Evolutionary conservation across 208 protist species (phyloP), one percentile per base, ranked within the genome.

Genomic region (Trypanosoma scelopori): DNA sequence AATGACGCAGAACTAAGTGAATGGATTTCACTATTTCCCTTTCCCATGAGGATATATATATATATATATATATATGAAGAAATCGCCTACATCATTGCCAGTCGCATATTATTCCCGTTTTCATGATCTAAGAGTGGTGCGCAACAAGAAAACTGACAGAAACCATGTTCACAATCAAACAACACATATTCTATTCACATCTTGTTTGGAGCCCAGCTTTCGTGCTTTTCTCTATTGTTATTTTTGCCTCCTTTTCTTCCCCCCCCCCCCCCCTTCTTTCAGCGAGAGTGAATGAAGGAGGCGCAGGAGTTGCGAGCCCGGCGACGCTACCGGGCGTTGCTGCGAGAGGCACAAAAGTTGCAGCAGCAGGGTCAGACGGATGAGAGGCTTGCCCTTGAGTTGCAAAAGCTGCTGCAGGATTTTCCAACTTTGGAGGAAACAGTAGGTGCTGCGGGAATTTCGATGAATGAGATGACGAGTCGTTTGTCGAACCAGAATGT

Each of bases 321-420:
- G n/a, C 63, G 80, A 11, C 84, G 87, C 32, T 84, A 86, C 66
- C 84, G 82, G n/a, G 61, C 74, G 0, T 63, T 93, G 22, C 42
- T 81, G 25, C 60, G 82, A 30, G 79, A 91, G 39, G 72, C 61
- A 30, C 37, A 74, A 7, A 43, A 49, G 6, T 64, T 88, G 27
- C 51, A 53, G 13, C n/a, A 47, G 20, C 62, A 64, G 27, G 74
- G 69, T 11, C 18, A 56, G 11, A 56, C 22, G 0, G 82, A 89
- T 63, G 57, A 63, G 12, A 13, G 65, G 9, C 18, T 85, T 5
- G 56, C 64, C 12, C 39, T 52, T 4, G 75, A 85, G 43, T 64
- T 90, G 25, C n/a, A 37, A 9, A 78, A 77, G 22, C 66, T 93
- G 20, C 77, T 87, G 45, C 39, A 49, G 27, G 69, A 74, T 15